Conservation (phyloP, 768 basidiomycete genomes). For the Amanita jacksonii region DNA sequence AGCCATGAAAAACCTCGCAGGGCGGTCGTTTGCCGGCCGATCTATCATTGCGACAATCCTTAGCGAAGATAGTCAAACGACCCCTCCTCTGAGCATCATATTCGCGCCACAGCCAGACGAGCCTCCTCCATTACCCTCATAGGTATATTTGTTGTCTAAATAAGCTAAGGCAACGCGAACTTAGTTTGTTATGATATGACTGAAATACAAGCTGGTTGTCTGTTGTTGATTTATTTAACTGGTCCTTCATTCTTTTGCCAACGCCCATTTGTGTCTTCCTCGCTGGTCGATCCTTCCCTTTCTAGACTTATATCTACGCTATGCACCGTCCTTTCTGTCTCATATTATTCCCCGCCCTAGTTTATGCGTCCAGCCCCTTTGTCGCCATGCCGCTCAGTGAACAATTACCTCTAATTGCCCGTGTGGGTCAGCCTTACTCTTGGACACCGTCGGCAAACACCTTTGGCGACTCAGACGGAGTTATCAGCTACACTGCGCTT, state of each 20-base stretch:
- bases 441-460: slow-evolving; percentile 65
- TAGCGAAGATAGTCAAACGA: slow-evolving; percentile 76
- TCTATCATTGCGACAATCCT: slow-evolving; percentile 83
- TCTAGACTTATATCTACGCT: not conserved
- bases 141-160: not conserved
- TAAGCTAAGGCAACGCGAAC: not conserved
- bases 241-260: not conserved
- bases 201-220: not conserved
- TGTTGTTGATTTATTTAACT: slow-evolving; percentile 1
- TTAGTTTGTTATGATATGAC: not conserved
- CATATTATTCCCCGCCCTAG: not conserved
- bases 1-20: slow-evolving; percentile 84
- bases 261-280: not conserved
- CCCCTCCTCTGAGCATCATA: slow-evolving; percentile 72
- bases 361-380: slow-evolving; percentile 8
- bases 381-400: slow-evolving; percentile 52
- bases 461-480: slow-evolving; percentile 42
- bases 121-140: slow-evolving; percentile 60
- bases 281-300: slow-evolving; percentile 8
- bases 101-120: slow-evolving; percentile 81
- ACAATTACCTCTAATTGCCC: slow-evolving; percentile 76
- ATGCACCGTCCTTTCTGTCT: slow-evolving; percentile 8
- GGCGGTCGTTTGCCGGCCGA: slow-evolving; percentile 77
- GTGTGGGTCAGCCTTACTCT: slow-evolving; percentile 48
- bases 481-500: slow-evolving; percentile 41